Evolutionary conservation across 306 rosid genomes (phyloP).

Genomic region (Fragaria nilgerrensis): DNA sequence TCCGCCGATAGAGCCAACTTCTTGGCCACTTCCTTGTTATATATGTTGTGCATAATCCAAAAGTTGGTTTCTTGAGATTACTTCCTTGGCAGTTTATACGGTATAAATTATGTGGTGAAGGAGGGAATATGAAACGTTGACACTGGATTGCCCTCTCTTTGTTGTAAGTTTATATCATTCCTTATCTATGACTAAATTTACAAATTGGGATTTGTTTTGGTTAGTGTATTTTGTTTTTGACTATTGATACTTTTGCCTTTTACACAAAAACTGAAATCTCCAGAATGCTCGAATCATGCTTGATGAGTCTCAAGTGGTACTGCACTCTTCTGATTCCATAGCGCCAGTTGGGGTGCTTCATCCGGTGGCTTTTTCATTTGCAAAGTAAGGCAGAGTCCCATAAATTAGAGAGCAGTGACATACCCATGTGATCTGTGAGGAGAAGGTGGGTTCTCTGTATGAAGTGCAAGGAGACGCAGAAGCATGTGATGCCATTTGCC

Average conservation of each 20-base stretch:
- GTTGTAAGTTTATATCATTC: constrained; percentile 47
- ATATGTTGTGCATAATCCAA: constrained; percentile 7
- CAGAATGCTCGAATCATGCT: constrained; percentile 84
- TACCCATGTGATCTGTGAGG: constrained; percentile 27
- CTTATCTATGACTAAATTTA: not conserved
- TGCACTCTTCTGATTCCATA: constrained; percentile 85
- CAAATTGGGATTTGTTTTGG: not conserved
- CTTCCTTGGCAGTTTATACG: constrained; percentile 59
- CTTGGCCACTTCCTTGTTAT: not conserved
- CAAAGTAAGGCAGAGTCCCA: constrained; percentile 54
- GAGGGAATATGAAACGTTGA: constrained; percentile 97
- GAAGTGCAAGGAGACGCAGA: constrained; percentile 65
- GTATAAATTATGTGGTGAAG: constrained; percentile 94
- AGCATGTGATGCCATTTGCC: constrained; percentile 35
- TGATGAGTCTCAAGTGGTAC: constrained; percentile 70
- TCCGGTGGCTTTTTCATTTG: constrained; percentile 79
- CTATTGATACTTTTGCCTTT: constrained; percentile 9
- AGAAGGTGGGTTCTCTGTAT: constrained; percentile 47
- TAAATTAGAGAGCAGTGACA: constrained; percentile 34
- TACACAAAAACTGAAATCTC: constrained; percentile 22
- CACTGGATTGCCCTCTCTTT: constrained; percentile 94
- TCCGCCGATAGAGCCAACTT: not conserved
- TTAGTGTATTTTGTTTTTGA: constrained; percentile 9
- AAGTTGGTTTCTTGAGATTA: constrained; percentile 2
- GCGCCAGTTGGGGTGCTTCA: constrained; percentile 95